Evolutionary conservation across 2,329 filamentous ascomycete species (phyloP).

Genomic region (Calonectria naviculata): DNA sequence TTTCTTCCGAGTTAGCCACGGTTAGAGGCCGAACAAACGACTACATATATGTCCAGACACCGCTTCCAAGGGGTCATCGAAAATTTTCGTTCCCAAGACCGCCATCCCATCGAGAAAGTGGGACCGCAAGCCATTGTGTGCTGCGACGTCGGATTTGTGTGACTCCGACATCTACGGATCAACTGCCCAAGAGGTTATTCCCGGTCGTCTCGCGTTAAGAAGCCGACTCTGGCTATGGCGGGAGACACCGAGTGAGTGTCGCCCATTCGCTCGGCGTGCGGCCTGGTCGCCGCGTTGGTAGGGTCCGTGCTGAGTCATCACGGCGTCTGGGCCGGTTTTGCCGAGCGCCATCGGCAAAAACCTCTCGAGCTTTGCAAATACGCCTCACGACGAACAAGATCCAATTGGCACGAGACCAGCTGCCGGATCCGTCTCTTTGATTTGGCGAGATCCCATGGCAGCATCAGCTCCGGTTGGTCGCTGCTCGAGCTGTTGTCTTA

Average conservation of each 20-base stretch:
- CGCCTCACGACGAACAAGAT: neutral
- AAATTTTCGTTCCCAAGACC: neutral
- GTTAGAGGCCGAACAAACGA: neutral
- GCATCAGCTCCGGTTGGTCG: neutral
- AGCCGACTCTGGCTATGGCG: conserved; percentile 19
- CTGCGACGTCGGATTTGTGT: conserved; percentile 21
- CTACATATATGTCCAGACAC: conserved; percentile 9
- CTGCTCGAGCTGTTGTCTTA: neutral
- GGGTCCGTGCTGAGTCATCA: conserved; percentile 31
- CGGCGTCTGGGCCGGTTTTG: conserved; percentile 15
- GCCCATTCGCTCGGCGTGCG: conserved; percentile 9
- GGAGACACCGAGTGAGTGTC: conserved; percentile 20
- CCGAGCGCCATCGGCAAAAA: conserved; percentile 19
- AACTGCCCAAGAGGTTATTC: conserved; percentile 16
- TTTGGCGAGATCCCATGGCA: neutral
- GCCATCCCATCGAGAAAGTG: conserved; percentile 9
- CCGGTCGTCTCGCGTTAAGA: neutral
- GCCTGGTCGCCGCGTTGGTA: neutral
- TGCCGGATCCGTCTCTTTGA: neutral
- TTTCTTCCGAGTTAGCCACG: neutral
- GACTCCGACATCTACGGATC: neutral
- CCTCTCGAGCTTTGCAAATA: conserved; percentile 12
- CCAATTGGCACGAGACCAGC: conserved; percentile 29
- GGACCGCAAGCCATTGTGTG: neutral
- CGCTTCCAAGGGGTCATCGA: neutral